Conservation (phyloP, 2,329 filamentous ascomycete species). For the Penicillium sumatraense region DNA sequence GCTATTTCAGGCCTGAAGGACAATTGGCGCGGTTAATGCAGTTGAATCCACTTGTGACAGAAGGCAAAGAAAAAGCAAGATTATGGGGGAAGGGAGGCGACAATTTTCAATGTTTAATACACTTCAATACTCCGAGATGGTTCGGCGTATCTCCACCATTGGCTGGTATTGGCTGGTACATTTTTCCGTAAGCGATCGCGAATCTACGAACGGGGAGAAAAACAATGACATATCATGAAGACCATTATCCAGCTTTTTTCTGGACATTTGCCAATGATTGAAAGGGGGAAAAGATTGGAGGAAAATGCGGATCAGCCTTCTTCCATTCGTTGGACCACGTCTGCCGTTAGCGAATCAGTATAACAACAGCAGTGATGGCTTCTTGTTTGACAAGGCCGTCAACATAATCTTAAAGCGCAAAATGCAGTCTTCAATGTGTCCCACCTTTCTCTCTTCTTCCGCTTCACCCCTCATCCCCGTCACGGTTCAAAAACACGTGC, state of each 20-base stretch:
- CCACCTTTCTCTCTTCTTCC: neutral
- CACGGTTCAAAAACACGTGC: neutral
- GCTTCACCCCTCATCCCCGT: neutral
- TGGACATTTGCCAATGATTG: neutral
- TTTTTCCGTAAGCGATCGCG: slow-evolving; percentile 6
- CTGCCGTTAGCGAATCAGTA: neutral
- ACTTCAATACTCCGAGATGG: neutral
- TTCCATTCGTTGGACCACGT: neutral
- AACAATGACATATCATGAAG: neutral
- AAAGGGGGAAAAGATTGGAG: neutral
- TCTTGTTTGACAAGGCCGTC: neutral
- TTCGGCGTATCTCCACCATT: neutral
- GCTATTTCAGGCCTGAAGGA: no score
- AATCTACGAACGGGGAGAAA: neutral
- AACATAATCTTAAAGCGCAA: neutral
- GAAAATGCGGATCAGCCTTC: neutral
- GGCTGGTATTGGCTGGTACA: slow-evolving; percentile 14
- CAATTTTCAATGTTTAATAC: neutral
- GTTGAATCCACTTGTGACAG: no score
- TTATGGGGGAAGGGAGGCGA: neutral
- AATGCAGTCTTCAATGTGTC: neutral
- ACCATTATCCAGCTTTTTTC: neutral
- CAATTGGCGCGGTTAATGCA: no score
- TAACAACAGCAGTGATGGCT: neutral
- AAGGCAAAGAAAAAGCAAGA: neutral